Evolutionary conservation across 495 filamentous ascomycete species (phyloP), one percentile per base, ranked within the genome.

Genomic region (Lichenothelia convexa): DNA sequence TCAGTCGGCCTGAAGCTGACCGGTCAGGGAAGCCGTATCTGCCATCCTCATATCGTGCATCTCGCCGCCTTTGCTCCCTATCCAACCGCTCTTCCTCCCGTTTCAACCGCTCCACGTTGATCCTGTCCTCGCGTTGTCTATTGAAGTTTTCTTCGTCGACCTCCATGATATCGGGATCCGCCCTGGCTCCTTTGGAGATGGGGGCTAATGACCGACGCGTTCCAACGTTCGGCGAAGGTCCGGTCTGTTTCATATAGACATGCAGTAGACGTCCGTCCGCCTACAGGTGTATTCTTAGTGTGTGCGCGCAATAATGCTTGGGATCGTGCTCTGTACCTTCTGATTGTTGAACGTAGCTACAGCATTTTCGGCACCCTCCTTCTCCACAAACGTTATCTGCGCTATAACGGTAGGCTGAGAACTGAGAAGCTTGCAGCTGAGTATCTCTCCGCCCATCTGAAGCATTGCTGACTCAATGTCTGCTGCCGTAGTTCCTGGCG

Each of bases 391-490:
- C 2, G 76, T 63, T 39, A 94, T 71, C 54, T 95, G 87, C 8
- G 79, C 84, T 30, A 83, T 81, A 20, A 95, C 82, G 3, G 73
- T 75, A 0, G 89, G 87, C 12, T 61, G 54, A 5, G 71, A 63
- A 32, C 71, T 72, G 12, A 80, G 61, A 13, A 97, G 60, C 26
- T 66, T 69, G 55, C 86, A 93, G 42, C 67, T 72, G 21, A 68
- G 49, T 39, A 91, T 71, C 36, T 74, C 60, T 21, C 82, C 80
- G 1, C 74, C 75, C 2, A 78, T 55, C 2, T 77, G 73, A 27
- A 70, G 69, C 61, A 94, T 68, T 30, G 83, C 84, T 39, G 78
- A 74, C 57, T 93, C 81, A 33, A 95, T 92, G 53, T 97, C 89
- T 24, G 81, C 86, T 1, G 82, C 83, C 3, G 89, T 93, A 3